Evolutionary conservation across 2,329 filamentous ascomycete species (phyloP), one percentile per base, ranked within the genome.

Genomic region (Xylariaceae sp.): DNA sequence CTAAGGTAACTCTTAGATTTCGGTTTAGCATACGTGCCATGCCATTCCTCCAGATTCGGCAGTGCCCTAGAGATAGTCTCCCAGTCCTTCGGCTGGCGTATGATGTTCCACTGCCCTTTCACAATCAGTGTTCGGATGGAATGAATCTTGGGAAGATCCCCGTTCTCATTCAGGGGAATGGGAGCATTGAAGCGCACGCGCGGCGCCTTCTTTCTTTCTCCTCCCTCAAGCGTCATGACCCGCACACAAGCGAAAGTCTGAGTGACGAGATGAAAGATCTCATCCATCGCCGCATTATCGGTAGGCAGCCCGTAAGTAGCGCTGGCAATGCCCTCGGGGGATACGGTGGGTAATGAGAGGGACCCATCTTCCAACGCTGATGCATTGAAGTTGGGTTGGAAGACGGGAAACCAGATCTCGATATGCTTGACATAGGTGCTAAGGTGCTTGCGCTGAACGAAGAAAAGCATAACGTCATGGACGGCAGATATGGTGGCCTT

Each of bases 371-470:
- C 71, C 17, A 72, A 57, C 4, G 71, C 68, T 38, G 70, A 60
- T 5, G 75, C 68, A 10, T 72, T 68, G 49, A 74, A 72, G 48
- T 75, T 77, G 17, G 79, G 80, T 56, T 84, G 78, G 59, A 86
- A 90, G 38, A 89, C 85, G 3, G 87, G 86, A 54, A 90, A 87
- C 85, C 86, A 90, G 39, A 89, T 75, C 67, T 90, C 86, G 51
- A 89, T 78, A 61, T 90, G 86, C 56, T 82, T 83, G 52, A 90
- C 81, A 57, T 88, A 82, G 9, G 68, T 58, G 17, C 79, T 75
- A 6, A 90, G 76, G 59, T 87, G 80, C 27, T 75, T 71, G 51
- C 83, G 76, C 10, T 67, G 57, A 14, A 70, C 66, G 57, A 90
- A 86, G 72, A 85, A 89, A 32, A 70, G 55, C 54, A 78, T 72